Evolutionary conservation across 192 early-diverging fungal genomes (phyloP), one percentile per base, ranked within the genome.

Genomic region (Chytriomyces sp.): DNA sequence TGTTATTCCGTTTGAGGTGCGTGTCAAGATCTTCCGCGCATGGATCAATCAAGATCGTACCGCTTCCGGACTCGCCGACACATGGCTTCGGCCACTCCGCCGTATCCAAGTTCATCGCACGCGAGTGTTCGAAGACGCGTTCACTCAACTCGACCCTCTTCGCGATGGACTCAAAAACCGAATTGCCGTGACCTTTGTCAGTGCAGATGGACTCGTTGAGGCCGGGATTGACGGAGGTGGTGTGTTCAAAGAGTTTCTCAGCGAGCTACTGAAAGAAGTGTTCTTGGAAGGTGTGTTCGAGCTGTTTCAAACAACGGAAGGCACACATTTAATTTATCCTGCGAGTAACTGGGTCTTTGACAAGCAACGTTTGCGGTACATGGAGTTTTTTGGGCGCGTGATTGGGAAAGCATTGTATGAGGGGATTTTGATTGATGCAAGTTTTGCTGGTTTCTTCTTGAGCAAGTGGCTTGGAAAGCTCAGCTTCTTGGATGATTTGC

Each of bases 161-260:
- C 83, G 92, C 53, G 46, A 88, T 28, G 77, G 75, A 49, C 84
- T 98, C 53, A 96, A 95, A 82, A 84, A 85, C 45, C 89, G 91
- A 8, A 88, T 99, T 62, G 86, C 91, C 28, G 97, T 99, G 64
- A 84, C 87, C 6, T 97, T 99, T 86, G 87, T 95, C 24, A 92
- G 93, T 73, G 88, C 91, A 67, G 69, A 71, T 26, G 95, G 95
- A 0, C 81, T 95, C 45, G 80, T 79, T 10, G 97, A 99, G 77
- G 94, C 93, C 10, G 97, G 97, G 1, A 94, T 98, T 73, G 97
- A 99, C 79, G 97, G 97, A 62, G 60, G 67, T 16, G 78, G 97
- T 47, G 91, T 99, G 10, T 99, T 99, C 79, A 99, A 99, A 61
- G 97, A 99, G 82, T 99, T 99, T 75, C 82, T 99, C 48, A 97